Base-by-base conservation (phyloP, 768 basidiomycete species). In the Pisolithus tinctorius region DNA sequence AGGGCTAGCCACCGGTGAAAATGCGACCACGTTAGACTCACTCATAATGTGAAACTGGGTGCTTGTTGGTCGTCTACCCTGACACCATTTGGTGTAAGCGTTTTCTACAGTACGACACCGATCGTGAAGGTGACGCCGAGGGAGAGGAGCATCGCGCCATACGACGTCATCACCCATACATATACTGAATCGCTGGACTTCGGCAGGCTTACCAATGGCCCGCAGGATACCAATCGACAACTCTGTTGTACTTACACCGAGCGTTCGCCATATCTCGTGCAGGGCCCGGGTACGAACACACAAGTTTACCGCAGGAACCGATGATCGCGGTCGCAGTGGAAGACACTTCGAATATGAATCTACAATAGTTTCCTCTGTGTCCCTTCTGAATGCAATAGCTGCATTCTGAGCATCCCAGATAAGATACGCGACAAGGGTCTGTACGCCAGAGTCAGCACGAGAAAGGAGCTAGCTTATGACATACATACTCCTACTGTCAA, bases 381-480 rank as follows among this genome's bases (percentile, higher is more conserved):
- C 29, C 20, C 59, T 61, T 41, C 69, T 66, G 11, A 75, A 51
- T 11, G 79, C 60, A 1, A 80, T 48, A 20, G 63, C 74, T 0
- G 79, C 76, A 45, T 80, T 80, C 51, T 80, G 79, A 2, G 68
- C 66, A 7, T 20, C 20, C 20, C 64, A 62, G 23, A 80, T 65
- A 9, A 66, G 62, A 37, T 77, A 63, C 16, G 62, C 62, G 13
- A 71, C 47, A 23, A 69, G 58, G 40, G 20, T 71, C 79, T 78
- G 44, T 25, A 6, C 14, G 10, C 14, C 20, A 20, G 20, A 3
- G 6, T 13, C 6, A 10, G 10, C 52, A 11, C 54, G 39, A n/a
- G 6, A 13, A 17, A 16, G 25, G 6, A 8, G 7, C 8, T 26
- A n/a, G 42, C 27, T 34, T n/a, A 38, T 10, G 2, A 29, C 9